Percentiles rank a stretch among this genome's conserved stretches.
Conservation (phyloP, 2,329 filamentous ascomycete species). For the Diplocarpon mali region DNA sequence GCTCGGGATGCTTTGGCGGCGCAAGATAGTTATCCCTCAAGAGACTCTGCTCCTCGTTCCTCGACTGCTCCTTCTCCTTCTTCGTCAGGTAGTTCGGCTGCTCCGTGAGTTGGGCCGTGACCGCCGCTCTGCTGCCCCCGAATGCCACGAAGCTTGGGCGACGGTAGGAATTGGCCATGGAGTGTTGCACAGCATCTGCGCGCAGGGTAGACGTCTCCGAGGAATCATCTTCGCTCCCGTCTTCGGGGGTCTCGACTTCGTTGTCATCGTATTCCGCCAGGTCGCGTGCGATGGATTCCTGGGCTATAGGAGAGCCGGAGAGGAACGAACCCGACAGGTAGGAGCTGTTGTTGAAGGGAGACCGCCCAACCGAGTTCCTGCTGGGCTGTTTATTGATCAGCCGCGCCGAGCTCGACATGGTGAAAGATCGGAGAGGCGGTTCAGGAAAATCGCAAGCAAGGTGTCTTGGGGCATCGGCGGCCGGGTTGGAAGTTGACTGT, state of each 20-base stretch:
- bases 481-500: no score
- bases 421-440: constrained; percentile 1
- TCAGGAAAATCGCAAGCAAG: not conserved
- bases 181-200: constrained; percentile 30
- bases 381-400: constrained; percentile 15
- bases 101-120: constrained; percentile 41
- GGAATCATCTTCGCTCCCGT: constrained; percentile 35
- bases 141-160: constrained; percentile 68
- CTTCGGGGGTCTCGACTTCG: constrained; percentile 27
- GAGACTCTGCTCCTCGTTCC: constrained; percentile 48
- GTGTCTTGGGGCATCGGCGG: not conserved
- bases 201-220: constrained; percentile 28
- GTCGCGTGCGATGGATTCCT: constrained; percentile 54
- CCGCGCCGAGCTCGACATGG: constrained; percentile 22
- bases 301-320: constrained; percentile 53
- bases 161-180: constrained; percentile 57
- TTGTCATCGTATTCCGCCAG: constrained; percentile 53
- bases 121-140: constrained; percentile 57
- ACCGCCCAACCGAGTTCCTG: constrained; percentile 22
- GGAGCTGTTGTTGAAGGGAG: constrained; percentile 30
- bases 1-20: constrained; percentile 44
- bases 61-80: constrained; percentile 44
- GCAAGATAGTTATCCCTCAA: constrained; percentile 54
- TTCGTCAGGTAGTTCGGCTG: constrained; percentile 37
- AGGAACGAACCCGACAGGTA: constrained; percentile 49